phyloP scores from a whole-genome alignment of 306 rosid genomes.

The Carpinus viminea region DNA sequence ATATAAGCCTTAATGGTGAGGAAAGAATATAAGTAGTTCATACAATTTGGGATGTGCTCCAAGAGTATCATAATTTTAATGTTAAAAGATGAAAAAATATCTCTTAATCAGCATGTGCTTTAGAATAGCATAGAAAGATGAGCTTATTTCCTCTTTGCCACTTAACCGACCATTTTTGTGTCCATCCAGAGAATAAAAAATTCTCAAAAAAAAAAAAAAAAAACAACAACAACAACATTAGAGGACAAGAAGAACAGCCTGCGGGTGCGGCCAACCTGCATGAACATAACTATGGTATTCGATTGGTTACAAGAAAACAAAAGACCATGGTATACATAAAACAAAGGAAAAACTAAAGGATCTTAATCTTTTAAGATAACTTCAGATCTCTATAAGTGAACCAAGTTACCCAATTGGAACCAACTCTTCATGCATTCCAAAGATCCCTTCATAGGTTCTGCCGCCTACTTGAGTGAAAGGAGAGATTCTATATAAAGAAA shows the following conservation, averaged over 20 bases:
- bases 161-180: too few species aligned
- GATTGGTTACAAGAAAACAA: neutral
- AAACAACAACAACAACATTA: too few species aligned
- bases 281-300: neutral
- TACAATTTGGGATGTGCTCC: neutral
- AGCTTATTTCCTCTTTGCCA: too few species aligned
- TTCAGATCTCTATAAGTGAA: neutral
- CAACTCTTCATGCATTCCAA: conserved; percentile 27
- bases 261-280: neutral
- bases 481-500: conserved; percentile 15
- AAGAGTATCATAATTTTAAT: neutral
- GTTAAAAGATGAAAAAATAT: neutral
- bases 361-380: neutral
- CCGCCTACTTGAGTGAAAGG: neutral
- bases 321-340: neutral
- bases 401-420: neutral
- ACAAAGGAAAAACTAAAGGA: neutral
- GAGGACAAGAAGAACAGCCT: neutral
- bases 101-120: too few species aligned
- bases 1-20: too few species aligned
- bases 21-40: too few species aligned
- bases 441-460: conserved; percentile 23
- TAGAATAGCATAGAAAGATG: too few species aligned
- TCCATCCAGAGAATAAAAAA: too few species aligned
- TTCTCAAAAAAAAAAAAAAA: too few species aligned